Evolutionary conservation across 176 grass and related monocot species (phyloP), one percentile per base, ranked within the genome.

Genomic region (Carex parvula): DNA sequence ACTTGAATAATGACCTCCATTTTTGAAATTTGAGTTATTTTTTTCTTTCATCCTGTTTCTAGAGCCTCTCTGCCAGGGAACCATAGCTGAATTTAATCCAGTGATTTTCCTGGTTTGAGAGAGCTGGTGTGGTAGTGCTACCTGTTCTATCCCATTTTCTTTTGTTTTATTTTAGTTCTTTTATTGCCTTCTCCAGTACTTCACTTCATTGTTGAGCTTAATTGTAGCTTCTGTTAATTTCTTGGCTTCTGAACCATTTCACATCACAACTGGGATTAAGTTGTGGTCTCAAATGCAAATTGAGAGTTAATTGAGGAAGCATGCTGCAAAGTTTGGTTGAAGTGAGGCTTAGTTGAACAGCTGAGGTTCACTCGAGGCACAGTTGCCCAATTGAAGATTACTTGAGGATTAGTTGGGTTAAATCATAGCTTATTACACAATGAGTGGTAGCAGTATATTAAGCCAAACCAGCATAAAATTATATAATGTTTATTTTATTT

Each of bases 1-100:
- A 89, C 78, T 60, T 88, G 71, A 76, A 12, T 76, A 1, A 76
- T 55, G 46, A 1, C 71, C 21, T 76, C 46, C 11, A 76, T 16
- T 56, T 77, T 33, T 66, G 64, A 56, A 77, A 33, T 83, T 21
- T 56, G 50, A 3, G 17, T 72, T 91, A 66, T 4, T 85, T 39
- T 79, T 74, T 18, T 82, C 22, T 62, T 59, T 64, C 35, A 81
- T 55, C 71, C 74, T 68, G n/a, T 77, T 55, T 54, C 73, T 77
- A 77, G 21, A 48, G 3, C 50, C 73, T 29, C 37, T 53, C 50
- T 76, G 71, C 22, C 13, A 33, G 24, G 50, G 14, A 29, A 77
- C 50, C 14, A 32, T 56, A 4, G 7, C 48, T 17, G 21, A 55
- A 77, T 32, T 56, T 56, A 77, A 55, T 56, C 26, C 21, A 30